Evolutionary conservation across 176 grass and related monocot genomes (phyloP), one percentile per base, ranked within the genome.

Genomic region (Cenchrus americanus): DNA sequence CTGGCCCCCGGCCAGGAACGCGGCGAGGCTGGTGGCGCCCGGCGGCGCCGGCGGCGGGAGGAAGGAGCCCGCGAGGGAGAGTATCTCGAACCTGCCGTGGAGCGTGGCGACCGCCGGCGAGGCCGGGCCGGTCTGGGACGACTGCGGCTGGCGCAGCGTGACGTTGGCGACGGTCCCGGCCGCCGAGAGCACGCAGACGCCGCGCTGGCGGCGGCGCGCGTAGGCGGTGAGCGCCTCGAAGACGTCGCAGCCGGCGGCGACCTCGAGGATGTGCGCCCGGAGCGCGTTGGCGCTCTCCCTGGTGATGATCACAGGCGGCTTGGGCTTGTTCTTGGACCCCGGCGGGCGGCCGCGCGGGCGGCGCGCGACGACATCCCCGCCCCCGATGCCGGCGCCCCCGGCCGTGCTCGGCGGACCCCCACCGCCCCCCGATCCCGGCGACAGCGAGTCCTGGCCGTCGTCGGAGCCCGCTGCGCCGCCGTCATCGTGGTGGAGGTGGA

Each of bases 241-340:
- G 49, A 99, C 91, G 75, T 99, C 93, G 66, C 97, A 99, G 24
- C 93, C 97, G 59, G 86, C 75, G 76, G 89, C 87, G 8, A 99
- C 89, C 86, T 99, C 97, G 3, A 99, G 93, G 73, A 99, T 99
- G 81, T 99, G 97, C 0, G 93, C 87, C 5, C 93, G 81, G 0
- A 99, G 97, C 67, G 93, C 89, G 88, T 99, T 99, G 14, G 93
- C 91, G 78, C 97, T 96, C 83, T 99, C 97, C 41, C 97, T 77
- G 21, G 93, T 99, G 74, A 99, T 96, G 91, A 99, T 99, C 80
- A 99, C 93, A 10, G 97, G 97, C 4, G 97, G 91, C 80, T 94
- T 99, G 11, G 93, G 97, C 87, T 96, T 99, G 93, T 99, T 99
- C 88, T 96, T 99, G 44, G 97, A 99, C 1, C 97, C 97, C 15